A percentile compares a stretch with the other conserved stretches of the same genome.
Conservation (phyloP, 2,329 filamentous ascomycete species). For the Myriosclerotinia duriaeana region DNA sequence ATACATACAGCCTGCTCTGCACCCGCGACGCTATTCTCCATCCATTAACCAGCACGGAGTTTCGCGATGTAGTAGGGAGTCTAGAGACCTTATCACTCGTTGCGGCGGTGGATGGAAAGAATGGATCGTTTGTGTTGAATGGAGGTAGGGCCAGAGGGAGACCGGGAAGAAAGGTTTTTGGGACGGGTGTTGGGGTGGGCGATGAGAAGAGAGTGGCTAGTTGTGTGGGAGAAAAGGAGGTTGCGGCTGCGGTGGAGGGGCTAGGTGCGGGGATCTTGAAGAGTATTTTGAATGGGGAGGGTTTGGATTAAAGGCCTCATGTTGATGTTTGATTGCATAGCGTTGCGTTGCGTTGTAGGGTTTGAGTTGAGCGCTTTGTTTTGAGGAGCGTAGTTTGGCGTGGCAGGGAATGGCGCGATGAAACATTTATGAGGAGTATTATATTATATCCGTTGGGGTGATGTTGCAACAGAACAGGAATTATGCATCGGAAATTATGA, state of each 20-base stretch:
- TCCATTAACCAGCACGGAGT: slow-evolving; percentile 86
- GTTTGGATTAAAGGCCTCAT: slow-evolving; percentile 33
- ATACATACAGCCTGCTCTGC: slow-evolving; percentile 79
- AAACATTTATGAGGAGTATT: neutral
- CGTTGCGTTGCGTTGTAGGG: neutral
- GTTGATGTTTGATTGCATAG: slow-evolving; percentile 2
- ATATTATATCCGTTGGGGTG: slow-evolving; percentile 2
- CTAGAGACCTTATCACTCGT: slow-evolving; percentile 85
- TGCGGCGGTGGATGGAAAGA: slow-evolving; percentile 67
- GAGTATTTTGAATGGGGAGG: slow-evolving; percentile 56
- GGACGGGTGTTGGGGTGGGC: slow-evolving; percentile 48
- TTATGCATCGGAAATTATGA: neutral
- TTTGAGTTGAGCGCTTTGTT: slow-evolving; percentile 3
- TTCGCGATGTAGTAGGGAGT: slow-evolving; percentile 86
- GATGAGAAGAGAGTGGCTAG: slow-evolving; percentile 80
- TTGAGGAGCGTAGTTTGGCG: neutral
- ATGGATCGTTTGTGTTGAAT: slow-evolving; percentile 57
- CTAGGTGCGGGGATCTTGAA: slow-evolving; percentile 60
- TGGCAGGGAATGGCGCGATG: neutral
- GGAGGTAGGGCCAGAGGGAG: slow-evolving; percentile 69
- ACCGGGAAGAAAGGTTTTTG: slow-evolving; percentile 56
- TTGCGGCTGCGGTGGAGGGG: slow-evolving; percentile 68
- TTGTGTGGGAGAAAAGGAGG: slow-evolving; percentile 76
- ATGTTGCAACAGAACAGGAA: neutral
- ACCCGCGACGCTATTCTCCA: slow-evolving; percentile 85